Evolutionary conservation across 345 rosid species (phyloP), one percentile per base, ranked within the genome.

Genomic region (Hibiscus mutabilis): DNA sequence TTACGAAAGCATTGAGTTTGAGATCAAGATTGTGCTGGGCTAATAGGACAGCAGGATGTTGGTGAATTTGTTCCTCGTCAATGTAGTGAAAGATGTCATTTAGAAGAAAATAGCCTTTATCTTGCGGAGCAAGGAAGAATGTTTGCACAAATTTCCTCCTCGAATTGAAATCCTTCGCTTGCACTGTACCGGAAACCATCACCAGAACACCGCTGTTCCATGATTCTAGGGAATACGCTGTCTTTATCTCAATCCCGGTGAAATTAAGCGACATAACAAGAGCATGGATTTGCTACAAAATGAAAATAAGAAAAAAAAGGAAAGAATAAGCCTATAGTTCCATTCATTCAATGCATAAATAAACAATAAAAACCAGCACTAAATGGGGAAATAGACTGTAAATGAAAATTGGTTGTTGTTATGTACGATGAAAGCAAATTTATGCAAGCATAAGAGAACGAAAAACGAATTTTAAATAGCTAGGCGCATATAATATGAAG

Each of bases 81-180:
- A 83, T 62, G 67, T 83, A 86, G 75, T 82, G 88, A 74, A 89
- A 89, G 58, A 89, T 82, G 73, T 89, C 92, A 77, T 83, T 89
- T 22, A 89, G 88, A 76, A 89, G 84, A 78, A 83, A 89, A 71
- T 75, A 87, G 27, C 92, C 92, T 73, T 79, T 87, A 78, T 86
- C 89, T 70, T 89, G 96, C 47, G 96, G 92, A 62, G 92, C 92
- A 73, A 89, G 87, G 76, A 87, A 89, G 76, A 89, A 89, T 0
- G 88, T 84, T 80, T 87, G 84, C 69, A 87, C 80, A 73, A 89
- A 89, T 77, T 83, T 85, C 75, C 90, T 86, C 81, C 84, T 82
- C 52, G 57, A 77, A 68, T 60, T 76, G 78, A 83, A 78, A 68
- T 84, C 82, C 75, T 82, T 86, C 60, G 75, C 80, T 68, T 77